Conservation (phyloP, 1,284 basidiomycete species). For the Golubevia pallescens region DNA sequence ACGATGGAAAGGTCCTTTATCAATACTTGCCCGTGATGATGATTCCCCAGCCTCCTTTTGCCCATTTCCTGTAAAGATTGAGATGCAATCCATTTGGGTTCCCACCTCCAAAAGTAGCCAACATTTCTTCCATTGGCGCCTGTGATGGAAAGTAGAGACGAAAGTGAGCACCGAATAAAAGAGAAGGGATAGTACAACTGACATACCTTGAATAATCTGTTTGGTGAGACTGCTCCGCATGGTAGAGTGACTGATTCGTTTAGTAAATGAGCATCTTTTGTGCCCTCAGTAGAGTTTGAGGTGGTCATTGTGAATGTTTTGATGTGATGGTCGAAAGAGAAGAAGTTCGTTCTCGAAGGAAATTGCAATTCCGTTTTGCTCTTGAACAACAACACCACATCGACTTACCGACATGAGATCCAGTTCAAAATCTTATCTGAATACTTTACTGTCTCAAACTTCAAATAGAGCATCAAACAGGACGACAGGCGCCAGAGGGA, state of each 20-base stretch:
- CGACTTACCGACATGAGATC: too few relatives aligned
- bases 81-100: conserved; percentile 23
- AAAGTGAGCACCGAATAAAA: not conserved
- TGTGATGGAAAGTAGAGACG: not conserved
- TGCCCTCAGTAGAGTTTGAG: too few relatives aligned
- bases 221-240: conserved; percentile 42
- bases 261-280: conserved; percentile 9
- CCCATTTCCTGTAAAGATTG: conserved; percentile 55
- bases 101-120: conserved; percentile 41
- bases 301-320: too few relatives aligned
- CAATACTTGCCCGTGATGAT: conserved; percentile 39
- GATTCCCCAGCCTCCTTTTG: conserved; percentile 57
- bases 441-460: too few relatives aligned
- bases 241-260: conserved; percentile 35
- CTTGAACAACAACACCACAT: too few relatives aligned
- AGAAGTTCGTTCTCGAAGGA: too few relatives aligned
- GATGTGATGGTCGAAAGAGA: too few relatives aligned
- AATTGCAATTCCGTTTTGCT: too few relatives aligned
- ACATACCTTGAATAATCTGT: conserved; percentile 47
- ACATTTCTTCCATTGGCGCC: conserved; percentile 56
- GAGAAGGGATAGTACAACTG: not conserved
- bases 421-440: too few relatives aligned
- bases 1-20: not conserved
- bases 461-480: too few relatives aligned
- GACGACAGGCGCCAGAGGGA: too few relatives aligned